A percentile compares a stretch with the other conserved stretches of the same genome.
Evolutionary conservation across 768 basidiomycete species (phyloP).

Genomic region (Amylocystis lapponica): DNA sequence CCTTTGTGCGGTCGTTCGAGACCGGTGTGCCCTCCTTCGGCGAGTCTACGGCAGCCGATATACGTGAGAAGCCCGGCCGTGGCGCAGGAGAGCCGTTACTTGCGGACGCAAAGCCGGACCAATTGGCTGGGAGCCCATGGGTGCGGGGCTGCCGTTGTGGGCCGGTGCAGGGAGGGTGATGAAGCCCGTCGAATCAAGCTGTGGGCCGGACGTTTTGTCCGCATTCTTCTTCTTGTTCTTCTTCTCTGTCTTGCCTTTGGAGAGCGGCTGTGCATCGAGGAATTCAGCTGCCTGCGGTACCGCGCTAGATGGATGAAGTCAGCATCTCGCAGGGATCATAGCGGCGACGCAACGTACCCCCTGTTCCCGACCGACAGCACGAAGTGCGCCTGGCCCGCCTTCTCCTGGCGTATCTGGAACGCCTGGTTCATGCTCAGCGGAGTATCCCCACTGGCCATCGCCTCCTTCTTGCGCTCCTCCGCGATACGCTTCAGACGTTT

Average conservation of each 20-base stretch:
- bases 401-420: conserved; percentile 90
- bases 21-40: conserved; percentile 49
- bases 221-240: conserved; percentile 72
- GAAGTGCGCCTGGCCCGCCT: conserved; percentile 94
- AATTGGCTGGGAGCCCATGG: conserved; percentile 18
- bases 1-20: conserved; percentile 61
- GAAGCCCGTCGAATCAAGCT: conserved; percentile 51
- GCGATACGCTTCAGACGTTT: conserved; percentile 94
- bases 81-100: conserved; percentile 54
- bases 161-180: conserved; percentile 66
- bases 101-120: conserved; percentile 28
- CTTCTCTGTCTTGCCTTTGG: conserved; percentile 82
- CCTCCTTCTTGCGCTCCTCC: conserved; percentile 92
- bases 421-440: conserved; percentile 92
- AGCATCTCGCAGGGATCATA: conserved; percentile 4
- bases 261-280: conserved; percentile 71
- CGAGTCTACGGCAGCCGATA: conserved; percentile 46
- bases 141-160: conserved; percentile 36
- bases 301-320: conserved; percentile 42
- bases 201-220: conserved; percentile 44
- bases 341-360: conserved; percentile 48
- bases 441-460: conserved; percentile 94
- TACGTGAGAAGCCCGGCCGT: conserved; percentile 72
- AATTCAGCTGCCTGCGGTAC: conserved; percentile 84
- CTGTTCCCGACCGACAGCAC: conserved; percentile 91